These are phyloP conservation scores for Cyberlindnera xylosilytica DNA, from an alignment of 805 yeast species.

Conservation along the genomic window DNA sequence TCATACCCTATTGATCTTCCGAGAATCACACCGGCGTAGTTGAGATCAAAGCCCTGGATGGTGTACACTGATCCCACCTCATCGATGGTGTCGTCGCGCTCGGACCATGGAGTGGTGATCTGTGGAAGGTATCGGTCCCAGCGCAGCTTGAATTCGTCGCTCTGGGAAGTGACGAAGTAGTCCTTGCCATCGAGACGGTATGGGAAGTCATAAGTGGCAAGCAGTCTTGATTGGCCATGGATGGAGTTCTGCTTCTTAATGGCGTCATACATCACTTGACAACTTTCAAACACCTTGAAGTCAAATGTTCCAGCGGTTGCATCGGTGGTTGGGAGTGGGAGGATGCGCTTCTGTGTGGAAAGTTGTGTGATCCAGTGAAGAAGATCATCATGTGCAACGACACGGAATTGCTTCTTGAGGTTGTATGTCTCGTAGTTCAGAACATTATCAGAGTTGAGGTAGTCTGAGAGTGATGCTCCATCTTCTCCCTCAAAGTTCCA, in stretches of 20 bases:
- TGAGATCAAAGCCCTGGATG: conserved; percentile 45
- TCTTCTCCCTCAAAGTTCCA: conserved; percentile 33
- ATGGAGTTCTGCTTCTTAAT: conserved; percentile 29
- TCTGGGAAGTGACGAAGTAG: conserved; percentile 42
- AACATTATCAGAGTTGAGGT: conserved; percentile 4
- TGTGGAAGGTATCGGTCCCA: conserved; percentile 46
- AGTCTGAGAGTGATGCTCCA: conserved; percentile 34
- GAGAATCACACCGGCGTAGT: conserved; percentile 44
- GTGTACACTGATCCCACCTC: conserved; percentile 49
- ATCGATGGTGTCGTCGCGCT: conserved; percentile 41
- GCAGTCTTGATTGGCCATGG: conserved; percentile 40
- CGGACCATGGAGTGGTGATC: conserved; percentile 42
- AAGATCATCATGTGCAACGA: conserved; percentile 37
- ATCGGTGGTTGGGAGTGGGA: conserved; percentile 32
- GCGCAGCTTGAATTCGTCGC: conserved; percentile 36
- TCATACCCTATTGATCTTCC: conserved; percentile 43
- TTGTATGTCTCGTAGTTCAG: conserved; percentile 20
- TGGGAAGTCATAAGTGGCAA: conserved; percentile 45
- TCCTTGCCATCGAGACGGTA: conserved; percentile 43
- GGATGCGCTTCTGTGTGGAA: conserved; percentile 33
- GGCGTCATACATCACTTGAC: conserved; percentile 38
- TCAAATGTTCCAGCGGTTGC: conserved; percentile 23
- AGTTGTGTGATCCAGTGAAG: conserved; percentile 38
- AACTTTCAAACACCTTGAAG: conserved; percentile 38
- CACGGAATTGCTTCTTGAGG: conserved; percentile 40